Conservation (phyloP, 768 basidiomycete species). For the Suillus tomentosus region DNA sequence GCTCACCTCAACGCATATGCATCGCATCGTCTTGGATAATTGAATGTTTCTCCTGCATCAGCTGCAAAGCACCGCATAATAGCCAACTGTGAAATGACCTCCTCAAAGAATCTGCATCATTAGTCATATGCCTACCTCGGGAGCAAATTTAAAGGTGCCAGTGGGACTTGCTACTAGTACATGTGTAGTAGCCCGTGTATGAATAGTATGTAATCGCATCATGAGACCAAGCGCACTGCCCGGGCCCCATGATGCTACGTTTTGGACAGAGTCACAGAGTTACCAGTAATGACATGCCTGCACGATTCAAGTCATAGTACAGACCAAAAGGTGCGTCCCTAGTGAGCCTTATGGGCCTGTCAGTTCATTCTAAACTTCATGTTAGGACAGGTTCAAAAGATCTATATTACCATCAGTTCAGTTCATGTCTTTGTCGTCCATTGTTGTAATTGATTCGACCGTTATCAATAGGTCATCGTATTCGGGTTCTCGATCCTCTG, state of each 20-base stretch:
- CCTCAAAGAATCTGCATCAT: no score
- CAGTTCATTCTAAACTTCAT: background rate
- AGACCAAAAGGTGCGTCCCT: constrained; percentile 76
- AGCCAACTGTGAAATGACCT: background rate
- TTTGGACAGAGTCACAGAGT: background rate
- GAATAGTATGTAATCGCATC: background rate
- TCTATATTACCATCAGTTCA: background rate
- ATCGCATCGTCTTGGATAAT: background rate
- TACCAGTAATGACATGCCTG: constrained; percentile 42
- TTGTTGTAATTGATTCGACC: no score
- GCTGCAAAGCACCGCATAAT: background rate
- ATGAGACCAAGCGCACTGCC: background rate
- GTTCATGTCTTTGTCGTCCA: background rate
- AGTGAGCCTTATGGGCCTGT: background rate
- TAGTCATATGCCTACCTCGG: background rate
- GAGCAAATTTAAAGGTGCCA: background rate
- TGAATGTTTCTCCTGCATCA: background rate
- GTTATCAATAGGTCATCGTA: no score
- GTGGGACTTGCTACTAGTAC: background rate
- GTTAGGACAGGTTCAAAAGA: background rate
- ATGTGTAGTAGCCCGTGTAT: background rate
- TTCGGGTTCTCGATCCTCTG: no score
- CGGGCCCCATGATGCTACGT: background rate
- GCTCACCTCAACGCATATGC: no score
- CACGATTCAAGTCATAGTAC: constrained; percentile 73